A percentile compares a stretch with the other conserved stretches of the same genome.
phyloP scores from a whole-genome alignment of 179 eudicot species.

The Silene coronaria region DNA sequence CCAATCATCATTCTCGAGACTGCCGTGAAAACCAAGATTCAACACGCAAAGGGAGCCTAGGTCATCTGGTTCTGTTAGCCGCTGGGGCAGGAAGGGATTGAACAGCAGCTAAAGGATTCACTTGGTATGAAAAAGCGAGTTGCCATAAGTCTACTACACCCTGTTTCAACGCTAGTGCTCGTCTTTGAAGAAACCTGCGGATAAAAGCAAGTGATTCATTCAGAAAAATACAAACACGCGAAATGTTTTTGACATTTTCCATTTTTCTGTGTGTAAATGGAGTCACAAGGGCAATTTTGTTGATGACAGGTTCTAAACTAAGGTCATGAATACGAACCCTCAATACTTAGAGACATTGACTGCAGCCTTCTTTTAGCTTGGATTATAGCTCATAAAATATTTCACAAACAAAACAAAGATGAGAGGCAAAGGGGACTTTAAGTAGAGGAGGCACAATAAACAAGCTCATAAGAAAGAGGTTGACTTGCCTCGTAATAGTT shows the following conservation, averaged over 20 bases:
- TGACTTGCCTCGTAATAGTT: constrained; percentile 49
- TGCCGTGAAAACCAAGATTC: not conserved
- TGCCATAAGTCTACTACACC: constrained; percentile 72
- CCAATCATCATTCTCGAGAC: not conserved
- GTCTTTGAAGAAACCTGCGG: constrained; percentile 42
- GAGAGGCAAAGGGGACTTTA: not conserved
- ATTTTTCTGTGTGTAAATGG: not conserved
- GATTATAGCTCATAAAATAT: not conserved
- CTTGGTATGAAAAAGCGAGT: constrained; percentile 94
- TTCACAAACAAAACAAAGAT: not conserved
- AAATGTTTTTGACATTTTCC: not conserved
- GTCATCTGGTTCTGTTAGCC: constrained; percentile 40
- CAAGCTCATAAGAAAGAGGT: not conserved
- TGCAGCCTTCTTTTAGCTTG: not conserved
- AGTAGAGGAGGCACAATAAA: not conserved
- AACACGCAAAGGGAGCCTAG: not conserved
- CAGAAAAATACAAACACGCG: not conserved
- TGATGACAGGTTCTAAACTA: not conserved
- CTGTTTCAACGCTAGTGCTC: constrained; percentile 49
- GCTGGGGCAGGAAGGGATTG: constrained; percentile 54
- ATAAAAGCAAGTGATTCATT: constrained; percentile 7
- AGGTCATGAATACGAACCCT: not conserved
- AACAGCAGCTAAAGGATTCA: constrained; percentile 93
- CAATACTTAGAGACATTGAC: not conserved
- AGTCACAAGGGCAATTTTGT: too few relatives aligned